Evolutionary conservation across 2,329 filamentous ascomycete species (phyloP).

Genomic region (Calonectria montana): DNA sequence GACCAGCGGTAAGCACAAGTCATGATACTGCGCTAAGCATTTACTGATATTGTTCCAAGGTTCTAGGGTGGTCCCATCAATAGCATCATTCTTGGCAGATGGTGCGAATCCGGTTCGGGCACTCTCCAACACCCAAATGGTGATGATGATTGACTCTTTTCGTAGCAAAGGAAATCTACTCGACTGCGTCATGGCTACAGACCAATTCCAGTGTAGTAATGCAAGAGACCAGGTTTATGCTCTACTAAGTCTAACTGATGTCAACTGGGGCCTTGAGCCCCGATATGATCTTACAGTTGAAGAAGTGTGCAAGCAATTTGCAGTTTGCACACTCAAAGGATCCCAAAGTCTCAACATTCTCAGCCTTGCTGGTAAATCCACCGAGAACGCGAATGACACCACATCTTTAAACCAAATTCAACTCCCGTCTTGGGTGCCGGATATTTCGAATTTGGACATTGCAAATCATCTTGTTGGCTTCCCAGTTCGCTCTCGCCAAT

Average conservation of each 20-base stretch:
- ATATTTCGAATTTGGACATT: neutral
- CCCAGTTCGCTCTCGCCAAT: neutral
- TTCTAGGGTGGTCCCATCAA: neutral
- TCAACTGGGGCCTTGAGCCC: neutral
- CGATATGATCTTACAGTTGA: neutral
- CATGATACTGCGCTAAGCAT: neutral
- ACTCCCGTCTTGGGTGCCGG: conserved; percentile 13
- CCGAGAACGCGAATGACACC: neutral
- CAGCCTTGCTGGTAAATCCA: neutral
- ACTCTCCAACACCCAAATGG: neutral
- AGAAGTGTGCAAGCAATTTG: neutral
- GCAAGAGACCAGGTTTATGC: conserved; percentile 10
- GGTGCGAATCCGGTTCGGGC: neutral
- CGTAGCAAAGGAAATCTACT: neutral
- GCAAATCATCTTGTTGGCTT: neutral
- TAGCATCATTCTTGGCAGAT: neutral
- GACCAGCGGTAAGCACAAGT: neutral
- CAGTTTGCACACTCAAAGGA: neutral
- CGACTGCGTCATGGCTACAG: neutral
- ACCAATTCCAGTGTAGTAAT: conserved; percentile 1
- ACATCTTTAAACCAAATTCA: neutral
- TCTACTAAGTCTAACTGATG: neutral
- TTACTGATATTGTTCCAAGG: neutral
- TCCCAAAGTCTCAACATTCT: conserved; percentile 8
- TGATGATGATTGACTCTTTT: neutral